Percentiles rank a stretch among this genome's conserved stretches.
Evolutionary conservation across 1,284 basidiomycete species (phyloP).

Genomic region (Tylopilus microsporus): DNA sequence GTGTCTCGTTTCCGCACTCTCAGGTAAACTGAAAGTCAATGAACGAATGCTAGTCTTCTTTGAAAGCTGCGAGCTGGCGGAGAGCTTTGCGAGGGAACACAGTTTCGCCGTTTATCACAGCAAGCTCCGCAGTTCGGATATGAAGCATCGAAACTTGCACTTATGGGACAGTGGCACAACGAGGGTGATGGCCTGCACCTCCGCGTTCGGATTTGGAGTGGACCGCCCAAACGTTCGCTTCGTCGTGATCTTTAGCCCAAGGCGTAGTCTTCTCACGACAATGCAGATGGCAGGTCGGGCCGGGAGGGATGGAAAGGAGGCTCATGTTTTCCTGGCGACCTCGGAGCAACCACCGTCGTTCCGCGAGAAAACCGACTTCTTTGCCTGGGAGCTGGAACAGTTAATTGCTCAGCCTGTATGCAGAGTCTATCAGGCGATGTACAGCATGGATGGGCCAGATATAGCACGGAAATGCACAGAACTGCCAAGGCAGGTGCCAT

Average conservation of each 20-base stretch:
- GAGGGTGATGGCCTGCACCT: conserved; percentile 7
- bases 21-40: background rate
- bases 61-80: background rate
- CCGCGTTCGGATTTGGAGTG: background rate
- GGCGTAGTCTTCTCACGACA: background rate
- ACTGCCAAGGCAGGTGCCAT: too few relatives aligned
- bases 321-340: conserved; percentile 5
- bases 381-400: too few relatives aligned
- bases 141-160: background rate
- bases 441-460: too few relatives aligned
- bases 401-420: too few relatives aligned
- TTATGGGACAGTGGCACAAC: background rate
- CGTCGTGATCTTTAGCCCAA: background rate
- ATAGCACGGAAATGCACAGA: too few relatives aligned
- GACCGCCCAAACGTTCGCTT: conserved; percentile 1
- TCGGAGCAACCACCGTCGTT: background rate
- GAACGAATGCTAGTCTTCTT: conserved; percentile 9
- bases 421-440: too few relatives aligned
- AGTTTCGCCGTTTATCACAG: conserved; percentile 1
- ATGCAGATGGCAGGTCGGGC: background rate
- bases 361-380: too few relatives aligned
- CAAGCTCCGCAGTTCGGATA: background rate
- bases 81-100: background rate
- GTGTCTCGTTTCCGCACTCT: background rate
- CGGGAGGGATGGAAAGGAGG: conserved; percentile 7